phyloP scores from a whole-genome alignment of 305 asterid genomes.

The Fraxinus angustifolia region DNA sequence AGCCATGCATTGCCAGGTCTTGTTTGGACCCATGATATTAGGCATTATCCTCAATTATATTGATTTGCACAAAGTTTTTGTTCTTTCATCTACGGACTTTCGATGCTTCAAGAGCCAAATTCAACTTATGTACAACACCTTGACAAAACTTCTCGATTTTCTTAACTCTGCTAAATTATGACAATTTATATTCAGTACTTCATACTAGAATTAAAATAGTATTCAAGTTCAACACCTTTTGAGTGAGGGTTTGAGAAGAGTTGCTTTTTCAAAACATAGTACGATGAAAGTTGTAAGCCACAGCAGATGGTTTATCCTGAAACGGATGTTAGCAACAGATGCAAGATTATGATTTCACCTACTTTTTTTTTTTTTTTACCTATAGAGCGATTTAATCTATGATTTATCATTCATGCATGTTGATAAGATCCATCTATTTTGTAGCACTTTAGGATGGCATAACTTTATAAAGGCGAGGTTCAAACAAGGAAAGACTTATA shows the following conservation, averaged over 20 bases:
- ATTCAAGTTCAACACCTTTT: too few species aligned
- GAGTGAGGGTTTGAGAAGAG: background rate
- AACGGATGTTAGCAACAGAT: too few species aligned
- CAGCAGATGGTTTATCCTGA: background rate
- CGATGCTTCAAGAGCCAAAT: background rate
- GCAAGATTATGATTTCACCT: background rate
- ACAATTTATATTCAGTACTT: background rate
- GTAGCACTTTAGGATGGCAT: background rate
- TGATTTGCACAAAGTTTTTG: background rate
- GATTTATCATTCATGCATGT: background rate
- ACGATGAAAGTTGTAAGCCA: too few species aligned
- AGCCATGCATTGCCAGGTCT: slow-evolving; percentile 8
- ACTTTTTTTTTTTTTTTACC: too few species aligned
- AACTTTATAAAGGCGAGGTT: background rate
- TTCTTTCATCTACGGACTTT: background rate
- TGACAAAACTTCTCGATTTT: background rate
- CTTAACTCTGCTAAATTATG: background rate
- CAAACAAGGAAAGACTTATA: background rate
- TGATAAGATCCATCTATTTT: background rate
- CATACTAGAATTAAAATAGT: background rate
- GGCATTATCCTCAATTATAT: background rate
- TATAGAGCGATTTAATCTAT: background rate
- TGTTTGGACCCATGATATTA: slow-evolving; percentile 5
- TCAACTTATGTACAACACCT: background rate
- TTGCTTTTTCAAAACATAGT: background rate